A percentile compares a stretch with the other conserved stretches of the same genome.
phyloP scores from a whole-genome alignment of 2,329 filamentous ascomycete genomes.

The Pseudogymnoascus sp. region DNA sequence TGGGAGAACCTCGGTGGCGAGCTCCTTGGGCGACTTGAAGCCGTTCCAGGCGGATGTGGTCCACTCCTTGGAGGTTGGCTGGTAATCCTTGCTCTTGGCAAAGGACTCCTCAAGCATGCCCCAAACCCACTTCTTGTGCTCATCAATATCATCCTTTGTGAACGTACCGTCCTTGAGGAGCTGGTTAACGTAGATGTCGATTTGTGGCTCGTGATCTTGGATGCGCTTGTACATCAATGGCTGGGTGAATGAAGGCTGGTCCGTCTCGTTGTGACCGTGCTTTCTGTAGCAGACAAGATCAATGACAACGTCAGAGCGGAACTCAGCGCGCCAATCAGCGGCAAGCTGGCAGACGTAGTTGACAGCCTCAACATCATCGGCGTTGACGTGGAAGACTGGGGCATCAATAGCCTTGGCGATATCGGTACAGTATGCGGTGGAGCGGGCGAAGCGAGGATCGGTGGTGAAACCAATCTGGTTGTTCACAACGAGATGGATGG shows the following conservation, averaged over 20 bases:
- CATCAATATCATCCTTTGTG: slow-evolving; percentile 93
- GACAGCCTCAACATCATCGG: slow-evolving; percentile 94
- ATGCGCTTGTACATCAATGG: slow-evolving; percentile 99
- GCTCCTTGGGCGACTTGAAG: slow-evolving; percentile 97
- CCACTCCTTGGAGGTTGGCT: slow-evolving; percentile 95
- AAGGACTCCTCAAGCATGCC: slow-evolving; percentile 98
- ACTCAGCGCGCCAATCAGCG: slow-evolving; percentile 95
- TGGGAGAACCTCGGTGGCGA: slow-evolving; percentile 87
- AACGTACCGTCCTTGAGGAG: slow-evolving; percentile 88
- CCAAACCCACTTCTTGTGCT: slow-evolving; percentile 99
- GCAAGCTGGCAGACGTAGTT: slow-evolving; percentile 98
- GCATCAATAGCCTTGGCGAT: slow-evolving; percentile 99
- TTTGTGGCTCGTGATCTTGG: slow-evolving; percentile 69
- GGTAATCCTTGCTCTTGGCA: slow-evolving; percentile 93
- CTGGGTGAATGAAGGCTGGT: slow-evolving; percentile 99
- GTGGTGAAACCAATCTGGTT: slow-evolving; percentile 99
- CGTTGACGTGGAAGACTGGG: slow-evolving; percentile 98
- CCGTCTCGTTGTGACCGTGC: slow-evolving; percentile 98
- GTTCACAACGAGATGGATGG: slow-evolving; percentile 95
- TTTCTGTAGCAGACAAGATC: slow-evolving; percentile 99
- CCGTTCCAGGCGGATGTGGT: slow-evolving; percentile 98
- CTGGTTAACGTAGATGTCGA: slow-evolving; percentile 88
- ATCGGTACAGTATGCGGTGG: slow-evolving; percentile 97
- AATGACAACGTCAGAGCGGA: slow-evolving; percentile 96
- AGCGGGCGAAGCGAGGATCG: slow-evolving; percentile 92